A percentile compares a stretch with the other conserved stretches of the same genome.
Conservation (phyloP, 305 asterid genomes). For the Fraxinus platypoda region DNA sequence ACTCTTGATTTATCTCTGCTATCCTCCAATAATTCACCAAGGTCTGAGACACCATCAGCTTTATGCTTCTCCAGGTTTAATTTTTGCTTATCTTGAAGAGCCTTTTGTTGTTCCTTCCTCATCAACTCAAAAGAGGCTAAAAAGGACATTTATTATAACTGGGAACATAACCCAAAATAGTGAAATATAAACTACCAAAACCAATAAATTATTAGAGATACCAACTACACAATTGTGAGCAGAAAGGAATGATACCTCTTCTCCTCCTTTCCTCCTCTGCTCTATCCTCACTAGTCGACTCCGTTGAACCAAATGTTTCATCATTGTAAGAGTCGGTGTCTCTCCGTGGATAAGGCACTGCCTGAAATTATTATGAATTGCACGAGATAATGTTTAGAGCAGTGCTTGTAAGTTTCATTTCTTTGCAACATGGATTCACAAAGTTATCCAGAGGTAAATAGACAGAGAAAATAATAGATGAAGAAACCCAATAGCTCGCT, state of each 20-base stretch:
- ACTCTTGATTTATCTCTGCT: conserved; percentile 47
- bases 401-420: neutral
- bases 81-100: conserved; percentile 81
- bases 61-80: conserved; percentile 46
- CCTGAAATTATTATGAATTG: conserved; percentile 31
- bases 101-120: conserved; percentile 92
- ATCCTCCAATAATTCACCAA: conserved; percentile 40
- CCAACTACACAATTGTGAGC: conserved; percentile 22
- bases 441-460: neutral
- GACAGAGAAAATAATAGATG: neutral
- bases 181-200: conserved; percentile 18
- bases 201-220: conserved; percentile 2
- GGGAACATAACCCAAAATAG: conserved; percentile 10
- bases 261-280: conserved; percentile 94
- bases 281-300: conserved; percentile 68
- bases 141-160: conserved; percentile 22
- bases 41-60: conserved; percentile 42
- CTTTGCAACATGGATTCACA: neutral
- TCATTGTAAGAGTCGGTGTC: conserved; percentile 75
- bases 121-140: conserved; percentile 89
- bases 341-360: conserved; percentile 68
- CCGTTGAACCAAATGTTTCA: conserved; percentile 93
- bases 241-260: conserved; percentile 63
- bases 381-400: neutral
- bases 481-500: neutral